Conservation (phyloP, 2,329 filamentous ascomycete species). For the Furcasterigmium sp. region DNA sequence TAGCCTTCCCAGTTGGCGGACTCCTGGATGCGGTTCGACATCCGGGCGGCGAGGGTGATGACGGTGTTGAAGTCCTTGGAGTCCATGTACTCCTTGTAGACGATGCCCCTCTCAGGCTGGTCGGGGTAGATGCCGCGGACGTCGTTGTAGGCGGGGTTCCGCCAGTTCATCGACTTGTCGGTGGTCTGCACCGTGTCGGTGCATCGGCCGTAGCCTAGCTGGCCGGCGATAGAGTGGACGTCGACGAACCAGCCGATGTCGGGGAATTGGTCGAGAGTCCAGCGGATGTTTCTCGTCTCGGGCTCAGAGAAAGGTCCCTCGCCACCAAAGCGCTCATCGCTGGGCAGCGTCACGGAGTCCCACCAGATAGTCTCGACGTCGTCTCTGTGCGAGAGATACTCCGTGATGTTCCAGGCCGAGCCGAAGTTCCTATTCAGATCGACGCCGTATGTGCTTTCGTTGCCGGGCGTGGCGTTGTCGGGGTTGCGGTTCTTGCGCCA, state of each 20-base stretch:
- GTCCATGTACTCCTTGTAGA: constrained; percentile 31
- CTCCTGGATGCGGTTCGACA: background rate
- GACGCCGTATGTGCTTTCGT: constrained; percentile 31
- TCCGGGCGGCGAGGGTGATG: background rate
- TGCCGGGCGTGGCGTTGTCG: constrained; percentile 9
- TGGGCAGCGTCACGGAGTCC: constrained; percentile 19
- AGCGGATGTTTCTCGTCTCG: constrained; percentile 43
- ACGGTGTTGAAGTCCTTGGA: background rate
- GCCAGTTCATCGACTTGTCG: constrained; percentile 35
- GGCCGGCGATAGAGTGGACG: constrained; percentile 41
- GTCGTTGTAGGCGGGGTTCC: constrained; percentile 39
- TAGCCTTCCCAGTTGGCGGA: background rate
- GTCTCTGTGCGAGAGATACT: constrained; percentile 33
- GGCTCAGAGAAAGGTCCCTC: constrained; percentile 41
- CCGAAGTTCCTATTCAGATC: constrained; percentile 55
- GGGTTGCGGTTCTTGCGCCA: constrained; percentile 53
- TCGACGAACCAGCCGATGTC: constrained; percentile 46
- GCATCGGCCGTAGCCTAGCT: constrained; percentile 45
- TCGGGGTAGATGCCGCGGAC: constrained; percentile 35
- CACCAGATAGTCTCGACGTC: too few relatives aligned
- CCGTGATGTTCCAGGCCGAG: constrained; percentile 49
- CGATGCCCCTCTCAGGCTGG: background rate
- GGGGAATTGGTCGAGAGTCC: constrained; percentile 38
- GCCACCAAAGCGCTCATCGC: constrained; percentile 37
- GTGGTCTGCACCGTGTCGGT: constrained; percentile 39